Evolutionary conservation across 2,329 filamentous ascomycete genomes (phyloP).

Genomic region (Exophiala bonariae): DNA sequence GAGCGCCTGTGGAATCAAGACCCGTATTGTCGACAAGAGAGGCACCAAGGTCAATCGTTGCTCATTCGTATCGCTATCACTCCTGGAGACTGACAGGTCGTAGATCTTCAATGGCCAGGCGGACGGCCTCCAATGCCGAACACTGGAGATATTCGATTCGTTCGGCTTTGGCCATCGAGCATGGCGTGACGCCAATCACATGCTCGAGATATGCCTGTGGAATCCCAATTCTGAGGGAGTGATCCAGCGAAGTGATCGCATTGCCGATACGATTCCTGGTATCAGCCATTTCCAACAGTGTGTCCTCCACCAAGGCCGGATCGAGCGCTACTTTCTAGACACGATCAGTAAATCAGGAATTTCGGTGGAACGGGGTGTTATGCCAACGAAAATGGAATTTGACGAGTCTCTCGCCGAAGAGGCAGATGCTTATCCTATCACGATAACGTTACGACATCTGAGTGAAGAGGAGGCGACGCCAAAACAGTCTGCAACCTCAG

Average conservation of each 20-base stretch:
- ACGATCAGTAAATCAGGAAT: conserved; percentile 51
- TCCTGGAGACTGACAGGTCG: neutral
- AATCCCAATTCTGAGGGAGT: conserved; percentile 61
- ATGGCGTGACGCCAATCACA: conserved; percentile 67
- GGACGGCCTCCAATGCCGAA: conserved; percentile 63
- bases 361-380: conserved; percentile 59
- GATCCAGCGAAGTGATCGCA: conserved; percentile 59
- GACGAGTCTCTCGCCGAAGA: conserved; percentile 52
- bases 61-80: conserved; percentile 14
- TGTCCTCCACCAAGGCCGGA: conserved; percentile 69
- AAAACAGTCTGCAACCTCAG: conserved; percentile 38
- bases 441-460: conserved; percentile 58
- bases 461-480: conserved; percentile 60
- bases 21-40: conserved; percentile 50
- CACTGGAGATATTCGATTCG: conserved; percentile 71
- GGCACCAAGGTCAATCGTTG: conserved; percentile 33
- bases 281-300: conserved; percentile 65
- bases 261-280: conserved; percentile 63
- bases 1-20: conserved; percentile 48
- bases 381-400: conserved; percentile 58
- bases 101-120: conserved; percentile 43
- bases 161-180: conserved; percentile 66
- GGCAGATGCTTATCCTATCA: conserved; percentile 59
- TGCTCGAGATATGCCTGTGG: conserved; percentile 64
- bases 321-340: conserved; percentile 67